Base-by-base conservation (phyloP, 2,329 filamentous ascomycete genomes). In the Purpureocillium lavendulum region DNA sequence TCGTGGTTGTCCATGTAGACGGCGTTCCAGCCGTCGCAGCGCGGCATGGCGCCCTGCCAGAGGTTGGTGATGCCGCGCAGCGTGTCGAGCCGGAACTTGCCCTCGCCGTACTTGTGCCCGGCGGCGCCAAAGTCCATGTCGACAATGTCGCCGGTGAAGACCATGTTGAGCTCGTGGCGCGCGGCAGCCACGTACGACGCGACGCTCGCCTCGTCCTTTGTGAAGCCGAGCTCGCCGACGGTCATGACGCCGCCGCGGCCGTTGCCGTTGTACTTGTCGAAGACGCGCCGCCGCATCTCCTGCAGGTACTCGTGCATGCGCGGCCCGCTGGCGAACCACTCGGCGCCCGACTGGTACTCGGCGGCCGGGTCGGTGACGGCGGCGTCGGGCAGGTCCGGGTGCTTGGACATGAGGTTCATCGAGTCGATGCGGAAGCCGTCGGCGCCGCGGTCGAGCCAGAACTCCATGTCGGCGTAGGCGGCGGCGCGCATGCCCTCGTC, bases 381-480 rank as follows among this genome's bases (percentile, higher is more conserved):
- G 0, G 68, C 68, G 47, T 72, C 64, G 1, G 69, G 69, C 36
- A 72, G 66, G 0, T 54, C 21, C 56, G n/a, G 65, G 3, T 65
- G 61, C 47, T 77, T 77, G 47, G 65, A 70, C 45, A 74, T 71
- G 74, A 26, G 67, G 47, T 77, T 76, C 46, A 77, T 73, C 6
- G 73, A 70, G 45, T 78, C 73, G 58, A 76, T 68, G 16, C 74
- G 64, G 57, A 77, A 79, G 0, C 75, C 75, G 39, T 73, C 68
- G 0, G 75, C 71, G 2, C 78, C 78, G 17, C 70, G 71, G 38
- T 80, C 61, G 1, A 84, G 66, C 80, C 80, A 84, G 54, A 82
- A 84, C 8, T 67, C 64, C 65, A 82, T 75, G 15, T 74, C 67
- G 26, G 73, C 62, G 52, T 81, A 75, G 2, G 82, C 72, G 1